Base-by-base conservation (phyloP, 805 yeast genomes). In the Tetrapisispora iriomotensis region DNA sequence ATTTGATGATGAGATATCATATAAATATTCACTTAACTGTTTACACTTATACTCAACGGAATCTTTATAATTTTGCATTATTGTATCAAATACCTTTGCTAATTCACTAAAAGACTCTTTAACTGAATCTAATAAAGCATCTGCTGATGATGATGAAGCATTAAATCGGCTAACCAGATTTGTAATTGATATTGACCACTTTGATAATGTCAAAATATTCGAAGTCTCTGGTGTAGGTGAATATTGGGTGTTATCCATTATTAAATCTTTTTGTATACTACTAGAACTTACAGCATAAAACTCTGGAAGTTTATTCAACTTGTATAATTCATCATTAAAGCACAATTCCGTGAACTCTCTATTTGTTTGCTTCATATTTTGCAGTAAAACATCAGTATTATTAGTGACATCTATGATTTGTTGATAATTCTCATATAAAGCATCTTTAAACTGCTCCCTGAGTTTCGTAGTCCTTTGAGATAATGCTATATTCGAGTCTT, bases 311-410 rank as follows among this genome's bases (percentile, higher is more conserved):
- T 48, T 52, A 12, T 41, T 44, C 17, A 56, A 34, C 27, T 48
- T 50, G 41, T 38, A 54, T 8, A 26, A 9, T 14, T 48, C 45
- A 42, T 59, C 64, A 33, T 53, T 44, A 32, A 59, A 59, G 40
- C 64, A 59, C n/a, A 59, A 42, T 4, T 50, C 51, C 46, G 50
- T 47, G 29, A 59, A 50, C 7, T 48, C 41, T 2, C 40, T 34
- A 30, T 59, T 61, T 2, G 46, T 43, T 3, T 14, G 38, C 28
- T 46, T 50, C 36, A 56, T 34, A 1, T 40, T 37, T 24, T 29
- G 38, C 30, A 44, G 39, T 33, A 59, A 29, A 2, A 19, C 17
- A 8, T 40, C 40, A 7, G 57, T 53, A 6, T 43, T 43, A 31
- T 46, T 46, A 3, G 60, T 56, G 7, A 56, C 52, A n/a, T 42